A percentile compares a stretch with the other conserved stretches of the same genome.
These are phyloP conservation scores for Hemileccinum impolitum DNA, from an alignment of 768 basidiomycete genomes.

Conservation along the genomic window DNA sequence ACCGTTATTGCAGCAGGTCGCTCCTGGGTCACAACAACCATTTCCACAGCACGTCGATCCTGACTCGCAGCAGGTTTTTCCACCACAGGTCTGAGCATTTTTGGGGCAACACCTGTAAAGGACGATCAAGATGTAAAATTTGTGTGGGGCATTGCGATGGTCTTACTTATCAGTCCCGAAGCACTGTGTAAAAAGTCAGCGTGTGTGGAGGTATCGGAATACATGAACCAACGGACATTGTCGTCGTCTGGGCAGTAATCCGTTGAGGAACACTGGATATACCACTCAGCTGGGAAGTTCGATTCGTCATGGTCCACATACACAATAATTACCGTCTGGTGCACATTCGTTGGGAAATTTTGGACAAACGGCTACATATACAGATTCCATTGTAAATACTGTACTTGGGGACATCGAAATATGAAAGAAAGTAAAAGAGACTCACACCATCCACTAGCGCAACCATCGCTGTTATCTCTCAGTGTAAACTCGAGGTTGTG, in stretches of 20 bases:
- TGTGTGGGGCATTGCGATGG: background rate
- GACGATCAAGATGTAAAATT: background rate
- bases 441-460: conserved; percentile 14
- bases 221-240: no score
- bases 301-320: background rate
- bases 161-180: conserved; percentile 4
- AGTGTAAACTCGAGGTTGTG: conserved; percentile 2
- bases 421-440: background rate
- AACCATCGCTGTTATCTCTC: conserved; percentile 8
- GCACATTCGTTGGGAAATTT: conserved; percentile 19
- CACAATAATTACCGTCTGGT: conserved; percentile 17
- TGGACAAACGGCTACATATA: conserved; percentile 18
- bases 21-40: no score
- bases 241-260: background rate
- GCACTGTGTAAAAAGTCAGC: conserved; percentile 6
- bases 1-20: background rate
- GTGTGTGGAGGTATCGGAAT: no score
- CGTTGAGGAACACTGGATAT: conserved; percentile 13
- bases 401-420: background rate
- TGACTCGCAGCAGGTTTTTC: conserved; percentile 6
- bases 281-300: background rate
- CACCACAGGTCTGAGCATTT: conserved; percentile 11
- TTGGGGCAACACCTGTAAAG: conserved; percentile 18
- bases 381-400: background rate
- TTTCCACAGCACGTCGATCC: conserved; percentile 13